Evolutionary conservation across 768 basidiomycete species (phyloP).

Genomic region (Lyophyllum shimeji): DNA sequence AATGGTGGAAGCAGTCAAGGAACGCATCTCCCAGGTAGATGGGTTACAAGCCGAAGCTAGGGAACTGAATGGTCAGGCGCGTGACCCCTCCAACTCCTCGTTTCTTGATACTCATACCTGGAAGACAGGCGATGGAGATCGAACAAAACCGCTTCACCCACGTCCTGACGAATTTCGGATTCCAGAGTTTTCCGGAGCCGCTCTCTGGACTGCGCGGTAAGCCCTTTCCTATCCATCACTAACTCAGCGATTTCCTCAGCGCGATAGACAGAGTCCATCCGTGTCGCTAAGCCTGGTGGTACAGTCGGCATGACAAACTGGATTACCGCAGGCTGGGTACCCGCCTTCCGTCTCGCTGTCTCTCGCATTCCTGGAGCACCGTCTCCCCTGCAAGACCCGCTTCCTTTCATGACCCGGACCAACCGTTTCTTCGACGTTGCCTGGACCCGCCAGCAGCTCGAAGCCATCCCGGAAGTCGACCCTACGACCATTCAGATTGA

Average conservation of each 20-base stretch:
- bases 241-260: no score
- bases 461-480: not conserved
- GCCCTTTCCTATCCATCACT: not conserved
- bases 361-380: conserved; percentile 1
- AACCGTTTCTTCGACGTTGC: not conserved
- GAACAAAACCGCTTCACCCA: not conserved
- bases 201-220: not conserved
- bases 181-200: not conserved
- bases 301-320: conserved; percentile 1
- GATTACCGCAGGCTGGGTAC: not conserved
- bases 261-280: not conserved
- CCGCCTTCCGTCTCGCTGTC: not conserved
- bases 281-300: conserved; percentile 1
- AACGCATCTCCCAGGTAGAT: not conserved
- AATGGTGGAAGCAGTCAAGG: not conserved
- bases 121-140: not conserved
- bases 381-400: not conserved
- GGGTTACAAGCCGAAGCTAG: not conserved
- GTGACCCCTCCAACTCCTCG: no score
- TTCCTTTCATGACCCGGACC: not conserved
- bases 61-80: not conserved
- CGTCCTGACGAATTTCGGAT: not conserved
- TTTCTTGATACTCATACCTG: no score
- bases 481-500: not conserved
- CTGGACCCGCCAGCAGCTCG: not conserved